phyloP scores from a whole-genome alignment of 139 green algal genomes.

The Limnomonas spitsbergensis region DNA sequence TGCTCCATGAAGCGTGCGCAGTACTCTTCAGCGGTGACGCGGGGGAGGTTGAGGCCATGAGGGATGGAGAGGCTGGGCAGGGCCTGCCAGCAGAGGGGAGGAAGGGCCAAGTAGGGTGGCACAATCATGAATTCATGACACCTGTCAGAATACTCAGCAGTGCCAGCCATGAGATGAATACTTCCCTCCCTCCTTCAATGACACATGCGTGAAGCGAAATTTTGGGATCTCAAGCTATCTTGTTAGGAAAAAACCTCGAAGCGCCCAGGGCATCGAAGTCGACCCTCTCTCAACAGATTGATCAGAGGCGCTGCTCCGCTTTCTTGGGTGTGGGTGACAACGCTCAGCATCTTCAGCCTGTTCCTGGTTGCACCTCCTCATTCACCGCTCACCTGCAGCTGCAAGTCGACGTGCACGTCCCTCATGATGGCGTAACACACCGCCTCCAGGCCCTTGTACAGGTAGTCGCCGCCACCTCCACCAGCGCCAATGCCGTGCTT shows the following conservation, averaged over 20 bases:
- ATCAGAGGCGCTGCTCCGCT: no score
- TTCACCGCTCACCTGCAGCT: conserved; percentile 9
- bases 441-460: conserved; percentile 5
- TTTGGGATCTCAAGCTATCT: no score
- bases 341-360: no score
- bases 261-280: no score
- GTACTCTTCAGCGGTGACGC: conserved; percentile 46
- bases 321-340: no score
- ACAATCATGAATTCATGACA: background rate
- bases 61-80: conserved; percentile 25
- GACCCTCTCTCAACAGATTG: no score
- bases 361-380: no score
- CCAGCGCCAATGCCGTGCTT: background rate
- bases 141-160: no score
- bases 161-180: no score
- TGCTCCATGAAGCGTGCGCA: conserved; percentile 41
- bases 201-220: no score
- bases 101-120: background rate
- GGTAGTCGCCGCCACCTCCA: background rate
- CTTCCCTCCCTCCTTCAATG: no score
- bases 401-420: conserved; percentile 5
- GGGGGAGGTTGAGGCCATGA: conserved; percentile 34
- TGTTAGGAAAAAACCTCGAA: no score
- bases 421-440: background rate
- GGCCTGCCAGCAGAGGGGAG: conserved; percentile 34